phyloP scores from a whole-genome alignment of 345 rosid genomes.

The Cardiospermum halicacabum region DNA sequence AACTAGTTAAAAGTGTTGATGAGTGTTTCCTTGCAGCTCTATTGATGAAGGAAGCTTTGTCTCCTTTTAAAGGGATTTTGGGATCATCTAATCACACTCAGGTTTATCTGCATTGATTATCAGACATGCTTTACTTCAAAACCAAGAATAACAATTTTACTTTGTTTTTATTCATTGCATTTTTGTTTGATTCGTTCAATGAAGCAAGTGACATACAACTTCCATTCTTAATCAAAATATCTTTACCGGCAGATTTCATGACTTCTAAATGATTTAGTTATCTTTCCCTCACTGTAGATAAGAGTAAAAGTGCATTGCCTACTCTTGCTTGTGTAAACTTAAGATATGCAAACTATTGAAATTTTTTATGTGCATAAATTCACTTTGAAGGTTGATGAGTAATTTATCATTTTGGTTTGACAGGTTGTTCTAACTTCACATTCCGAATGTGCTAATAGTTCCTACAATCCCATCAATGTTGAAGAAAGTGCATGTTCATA shows the following conservation, averaged over 20 bases:
- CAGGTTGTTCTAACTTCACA: constrained; percentile 33
- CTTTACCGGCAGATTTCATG: constrained; percentile 5
- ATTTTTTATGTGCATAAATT: constrained; percentile 2
- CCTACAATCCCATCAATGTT: constrained; percentile 36
- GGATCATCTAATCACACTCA: background rate
- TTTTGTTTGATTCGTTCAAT: background rate
- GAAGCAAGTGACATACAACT: too few relatives aligned
- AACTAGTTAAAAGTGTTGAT: background rate
- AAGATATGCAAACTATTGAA: constrained; percentile 27
- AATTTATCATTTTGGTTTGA: constrained; percentile 16
- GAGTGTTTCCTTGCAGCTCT: constrained; percentile 1
- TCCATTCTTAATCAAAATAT: too few relatives aligned
- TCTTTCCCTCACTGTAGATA: constrained; percentile 29
- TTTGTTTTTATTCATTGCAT: background rate
- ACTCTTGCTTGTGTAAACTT: constrained; percentile 17
- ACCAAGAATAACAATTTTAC: background rate
- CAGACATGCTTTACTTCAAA: constrained; percentile 8
- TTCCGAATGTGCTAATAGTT: constrained; percentile 35
- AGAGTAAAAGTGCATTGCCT: constrained; percentile 14
- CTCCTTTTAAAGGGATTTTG: constrained; percentile 1
- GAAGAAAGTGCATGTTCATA: constrained; percentile 69
- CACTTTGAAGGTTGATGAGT: constrained; percentile 12
- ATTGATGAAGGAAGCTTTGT: constrained; percentile 1
- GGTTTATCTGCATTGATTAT: background rate
- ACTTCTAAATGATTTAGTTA: constrained; percentile 7